These are phyloP conservation scores for Rhizophagus clarus DNA, from an alignment of 192 early-diverging fungal species.

Conservation along the genomic window DNA sequence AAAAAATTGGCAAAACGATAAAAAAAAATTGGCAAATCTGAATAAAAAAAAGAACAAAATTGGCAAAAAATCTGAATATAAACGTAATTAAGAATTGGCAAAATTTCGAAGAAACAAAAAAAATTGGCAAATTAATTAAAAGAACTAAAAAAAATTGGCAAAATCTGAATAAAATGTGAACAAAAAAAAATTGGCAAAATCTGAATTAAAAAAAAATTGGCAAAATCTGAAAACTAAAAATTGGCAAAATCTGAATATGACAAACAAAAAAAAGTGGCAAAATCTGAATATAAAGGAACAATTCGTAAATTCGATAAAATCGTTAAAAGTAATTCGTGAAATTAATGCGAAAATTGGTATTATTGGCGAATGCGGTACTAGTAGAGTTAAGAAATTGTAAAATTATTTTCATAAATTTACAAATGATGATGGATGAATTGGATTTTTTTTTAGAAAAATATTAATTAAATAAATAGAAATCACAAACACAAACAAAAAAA, in stretches of 20 bases:
- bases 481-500: constrained; percentile 31
- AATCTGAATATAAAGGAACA: background rate
- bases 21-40: constrained; percentile 22
- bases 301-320: background rate
- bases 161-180: constrained; percentile 12
- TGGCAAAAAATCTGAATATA: background rate
- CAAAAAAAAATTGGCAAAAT: constrained; percentile 23
- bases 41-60: background rate
- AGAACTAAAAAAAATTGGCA: constrained; percentile 6
- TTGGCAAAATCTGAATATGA: constrained; percentile 1
- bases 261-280: constrained; percentile 16
- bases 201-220: constrained; percentile 20
- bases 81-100: constrained; percentile 9
- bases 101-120: background rate
- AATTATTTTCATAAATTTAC: background rate
- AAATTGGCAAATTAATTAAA: constrained; percentile 1
- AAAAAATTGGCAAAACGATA: background rate
- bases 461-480: constrained; percentile 9
- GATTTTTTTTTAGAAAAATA: background rate
- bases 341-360: background rate
- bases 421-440: constrained; percentile 28
- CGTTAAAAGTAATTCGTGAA: constrained; percentile 12
- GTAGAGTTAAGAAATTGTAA: background rate
- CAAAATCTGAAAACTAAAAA: constrained; percentile 20
- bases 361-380: constrained; percentile 17